These are phyloP conservation scores for Phyllosticta citribraziliensis DNA, from an alignment of 2,329 filamentous ascomycete species.

Conservation along the genomic window DNA sequence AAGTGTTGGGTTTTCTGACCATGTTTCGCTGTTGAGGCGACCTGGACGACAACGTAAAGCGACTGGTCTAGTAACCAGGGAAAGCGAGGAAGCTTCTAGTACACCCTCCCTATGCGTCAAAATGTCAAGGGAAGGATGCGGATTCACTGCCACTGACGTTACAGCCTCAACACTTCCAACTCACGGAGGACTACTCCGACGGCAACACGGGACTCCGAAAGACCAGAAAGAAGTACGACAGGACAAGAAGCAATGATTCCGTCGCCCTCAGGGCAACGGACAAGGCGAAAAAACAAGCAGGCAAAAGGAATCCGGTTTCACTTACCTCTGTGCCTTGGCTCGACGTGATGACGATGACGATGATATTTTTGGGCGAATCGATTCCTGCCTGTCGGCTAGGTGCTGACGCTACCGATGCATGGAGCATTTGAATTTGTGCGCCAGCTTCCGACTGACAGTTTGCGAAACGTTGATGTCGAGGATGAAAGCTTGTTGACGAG, in stretches of 20 bases:
- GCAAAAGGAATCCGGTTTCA: not conserved
- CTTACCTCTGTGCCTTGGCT: not conserved
- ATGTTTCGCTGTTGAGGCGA: too few relatives aligned
- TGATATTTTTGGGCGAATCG: not conserved
- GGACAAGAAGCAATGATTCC: not conserved
- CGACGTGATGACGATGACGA: not conserved
- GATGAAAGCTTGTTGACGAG: not conserved
- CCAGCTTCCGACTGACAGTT: not conserved
- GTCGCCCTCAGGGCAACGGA: not conserved
- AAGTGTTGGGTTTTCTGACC: too few relatives aligned
- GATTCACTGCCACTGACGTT: not conserved
- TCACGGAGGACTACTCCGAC: not conserved
- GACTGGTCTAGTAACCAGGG: too few relatives aligned
- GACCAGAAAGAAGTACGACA: not conserved
- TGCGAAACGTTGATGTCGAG: not conserved
- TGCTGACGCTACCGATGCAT: not conserved
- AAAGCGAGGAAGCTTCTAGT: too few relatives aligned
- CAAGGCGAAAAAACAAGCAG: not conserved
- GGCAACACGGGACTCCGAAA: not conserved
- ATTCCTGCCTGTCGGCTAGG: not conserved
- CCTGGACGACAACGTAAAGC: too few relatives aligned
- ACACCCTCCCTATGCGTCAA: not conserved
- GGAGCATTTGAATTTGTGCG: not conserved
- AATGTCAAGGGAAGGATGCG: not conserved
- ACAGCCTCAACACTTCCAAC: not conserved